Evolutionary conservation across 306 rosid species (phyloP).

Genomic region (Castanea crenata): DNA sequence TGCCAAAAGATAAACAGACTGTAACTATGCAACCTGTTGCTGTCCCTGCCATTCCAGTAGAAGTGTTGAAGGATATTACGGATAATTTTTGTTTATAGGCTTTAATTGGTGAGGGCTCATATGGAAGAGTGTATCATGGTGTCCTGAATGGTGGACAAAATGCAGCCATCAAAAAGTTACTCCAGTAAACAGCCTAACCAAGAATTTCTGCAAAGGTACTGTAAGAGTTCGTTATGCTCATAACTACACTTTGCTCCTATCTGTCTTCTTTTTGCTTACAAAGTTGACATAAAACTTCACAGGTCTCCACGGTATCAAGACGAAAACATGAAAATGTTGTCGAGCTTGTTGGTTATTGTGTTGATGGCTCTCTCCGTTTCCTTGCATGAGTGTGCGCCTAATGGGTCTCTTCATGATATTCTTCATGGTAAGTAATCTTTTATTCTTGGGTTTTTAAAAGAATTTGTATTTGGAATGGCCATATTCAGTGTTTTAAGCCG

Average conservation of each 20-base stretch:
- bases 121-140: constrained; percentile 68
- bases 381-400: constrained; percentile 73
- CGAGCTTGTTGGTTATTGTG: constrained; percentile 62
- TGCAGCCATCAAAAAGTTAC: constrained; percentile 69
- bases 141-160: constrained; percentile 47
- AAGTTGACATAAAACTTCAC: not conserved
- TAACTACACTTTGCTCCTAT: not conserved
- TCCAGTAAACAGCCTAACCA: constrained; percentile 62
- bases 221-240: not conserved
- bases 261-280: not conserved
- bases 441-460: not conserved
- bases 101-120: constrained; percentile 79
- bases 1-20: constrained; percentile 22
- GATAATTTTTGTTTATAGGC: constrained; percentile 58
- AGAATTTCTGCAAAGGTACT: constrained; percentile 75
- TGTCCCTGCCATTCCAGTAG: constrained; percentile 61
- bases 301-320: constrained; percentile 86
- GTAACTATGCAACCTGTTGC: constrained; percentile 56
- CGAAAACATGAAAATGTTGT: constrained; percentile 63
- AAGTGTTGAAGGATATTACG: constrained; percentile 62
- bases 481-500: too few relatives aligned
- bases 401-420: constrained; percentile 76
- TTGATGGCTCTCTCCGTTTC: constrained; percentile 65
- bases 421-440: constrained; percentile 55
- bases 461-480: too few relatives aligned